Evolutionary conservation across 768 basidiomycete species (phyloP), one percentile per base, ranked within the genome.

Genomic region (Pleurotus djamor): DNA sequence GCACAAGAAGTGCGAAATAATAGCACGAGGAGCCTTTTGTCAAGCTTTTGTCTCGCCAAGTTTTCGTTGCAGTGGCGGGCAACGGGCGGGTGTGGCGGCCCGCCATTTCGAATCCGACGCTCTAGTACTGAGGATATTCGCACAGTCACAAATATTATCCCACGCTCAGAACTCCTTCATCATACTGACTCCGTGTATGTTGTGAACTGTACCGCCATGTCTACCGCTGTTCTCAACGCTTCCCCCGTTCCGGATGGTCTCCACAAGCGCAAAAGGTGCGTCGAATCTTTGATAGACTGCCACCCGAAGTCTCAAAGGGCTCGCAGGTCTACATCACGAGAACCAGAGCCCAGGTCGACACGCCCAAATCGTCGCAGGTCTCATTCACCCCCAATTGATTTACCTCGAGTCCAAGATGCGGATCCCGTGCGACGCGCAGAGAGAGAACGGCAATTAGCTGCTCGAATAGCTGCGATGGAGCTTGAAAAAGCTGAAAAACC

Each of bases 361-460:
- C 76, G 80, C 47, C 63, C 77, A 28, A 75, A 70, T 60, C 79
- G 81, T 36, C 74, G 80, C 35, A 70, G 81, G 59, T 80, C 81
- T 5, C 69, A 68, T 41, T 82, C 81, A 28, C 80, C 62, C 50
- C 61, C 67, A 16, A 59, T 72, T 59, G 63, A 74, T 45, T 66
- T 72, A 58, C 68, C 68, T 16, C 72, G 67, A 67, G 83, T 93
- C 12, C 71, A 70, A 28, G 94, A 95, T 71, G 86, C 83, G 14
- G 92, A 95, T 70, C 93, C 92, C 12, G 76, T 83, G 6, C 86
- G 92, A 37, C 80, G 84, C 28, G 84, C 86, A 0, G 85, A 94
- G 67, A 86, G 94, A 48, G 92, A 95, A 69, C 82, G 86, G 48
- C 90, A 92, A 69, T 82, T 91, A 37, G 88, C 91, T 1, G 83